Conservation (phyloP, 2,329 filamentous ascomycete genomes). For the Apiospora hydei region DNA sequence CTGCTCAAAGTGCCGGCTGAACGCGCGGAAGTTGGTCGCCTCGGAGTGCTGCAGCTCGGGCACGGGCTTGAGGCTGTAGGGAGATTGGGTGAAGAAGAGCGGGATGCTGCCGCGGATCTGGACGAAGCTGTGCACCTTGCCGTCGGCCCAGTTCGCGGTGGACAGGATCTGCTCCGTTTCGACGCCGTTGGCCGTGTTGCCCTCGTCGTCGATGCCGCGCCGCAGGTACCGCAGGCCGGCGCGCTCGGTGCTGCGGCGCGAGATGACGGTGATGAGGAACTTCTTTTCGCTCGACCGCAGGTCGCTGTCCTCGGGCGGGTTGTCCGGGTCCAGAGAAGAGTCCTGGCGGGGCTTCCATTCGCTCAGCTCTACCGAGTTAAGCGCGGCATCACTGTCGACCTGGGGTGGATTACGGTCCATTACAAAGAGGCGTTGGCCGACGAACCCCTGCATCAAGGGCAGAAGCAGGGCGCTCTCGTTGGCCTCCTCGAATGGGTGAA, state of each 20-base stretch:
- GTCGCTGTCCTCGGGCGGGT: conserved; percentile 38
- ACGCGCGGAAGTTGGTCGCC: conserved; percentile 79
- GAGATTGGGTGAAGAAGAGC: conserved; percentile 92
- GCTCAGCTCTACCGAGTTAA: conserved; percentile 41
- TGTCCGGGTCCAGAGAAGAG: conserved; percentile 33
- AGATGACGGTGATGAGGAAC: conserved; percentile 88
- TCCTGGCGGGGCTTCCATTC: conserved; percentile 31
- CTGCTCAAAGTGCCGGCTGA: conserved; percentile 79
- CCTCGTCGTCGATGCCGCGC: conserved; percentile 88
- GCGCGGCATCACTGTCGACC: conserved; percentile 48
- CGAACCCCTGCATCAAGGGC: conserved; percentile 91
- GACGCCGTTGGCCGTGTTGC: conserved; percentile 86
- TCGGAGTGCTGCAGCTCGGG: conserved; percentile 83
- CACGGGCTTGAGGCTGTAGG: conserved; percentile 89
- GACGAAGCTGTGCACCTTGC: conserved; percentile 80
- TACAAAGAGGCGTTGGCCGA: conserved; percentile 84
- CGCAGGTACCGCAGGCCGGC: conserved; percentile 90
- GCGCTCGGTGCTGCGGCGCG: conserved; percentile 84
- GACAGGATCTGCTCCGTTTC: conserved; percentile 96
- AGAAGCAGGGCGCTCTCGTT: conserved; percentile 75
- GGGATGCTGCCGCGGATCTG: conserved; percentile 93
- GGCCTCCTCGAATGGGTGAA: conserved; percentile 76
- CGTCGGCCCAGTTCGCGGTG: conserved; percentile 66
- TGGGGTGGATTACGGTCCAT: conserved; percentile 70
- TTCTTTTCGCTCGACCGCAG: conserved; percentile 57